Evolutionary conservation across 768 basidiomycete species (phyloP), one percentile per base, ranked within the genome.

Genomic region (Grammothele lineata): DNA sequence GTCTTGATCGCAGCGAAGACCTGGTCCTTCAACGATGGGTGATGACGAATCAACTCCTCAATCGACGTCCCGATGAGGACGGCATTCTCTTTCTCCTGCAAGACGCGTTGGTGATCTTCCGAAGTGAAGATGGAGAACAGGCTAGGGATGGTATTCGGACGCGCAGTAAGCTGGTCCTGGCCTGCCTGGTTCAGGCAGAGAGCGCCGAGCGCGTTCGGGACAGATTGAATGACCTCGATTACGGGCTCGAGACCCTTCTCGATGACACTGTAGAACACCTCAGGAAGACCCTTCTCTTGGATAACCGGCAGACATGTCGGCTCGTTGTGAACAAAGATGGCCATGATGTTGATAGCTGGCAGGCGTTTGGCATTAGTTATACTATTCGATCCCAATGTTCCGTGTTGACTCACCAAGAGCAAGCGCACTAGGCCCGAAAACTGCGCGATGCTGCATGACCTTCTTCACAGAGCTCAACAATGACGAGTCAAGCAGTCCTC

Each of bases 321-420:
- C 64, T 99, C 96, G 55, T 98, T 99, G 72, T 99, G 95, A 8
- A 98, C 84, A 66, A 97, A 97, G 0, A 92, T 92, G 12, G 92
- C 83, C 84, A 96, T 91, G 60, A 93, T 86, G 63, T 94, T 92
- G 71, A 94, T 90, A 4, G 90, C 92, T 90, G 52, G 14, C 48
- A 9, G 9, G 43, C 6, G 37, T 57, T 24, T 33, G 5, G 23
- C 4, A 45, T 21, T 23, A 42, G 35, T 22, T 3, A 18, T 33
- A 36, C 15, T 25, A 8, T 44, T 18, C 5, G 27, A 26, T n/a
- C n/a, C 15, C 55, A 8, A 8, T 8, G 5, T 22, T 14, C 22
- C 14, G 27, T 7, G n/a, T n/a, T n/a, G 11, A 70, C 80, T 27
- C 64, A 92, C 92, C 87, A 36, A 93, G 72, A 2, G 91, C 86